Base-by-base conservation (phyloP, 441 rosid species). In the Adansonia grandidieri region DNA sequence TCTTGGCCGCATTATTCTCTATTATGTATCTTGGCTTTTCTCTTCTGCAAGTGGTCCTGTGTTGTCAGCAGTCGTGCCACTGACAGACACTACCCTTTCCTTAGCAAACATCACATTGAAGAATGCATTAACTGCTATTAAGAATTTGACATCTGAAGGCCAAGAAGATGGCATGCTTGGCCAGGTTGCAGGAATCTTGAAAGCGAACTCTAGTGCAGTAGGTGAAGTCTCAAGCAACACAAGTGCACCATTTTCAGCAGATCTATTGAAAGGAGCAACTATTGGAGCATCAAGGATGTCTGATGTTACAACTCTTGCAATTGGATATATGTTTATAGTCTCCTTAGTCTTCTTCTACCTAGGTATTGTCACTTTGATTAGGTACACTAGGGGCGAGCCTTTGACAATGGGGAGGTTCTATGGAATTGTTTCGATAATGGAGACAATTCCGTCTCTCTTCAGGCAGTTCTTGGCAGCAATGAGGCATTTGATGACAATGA, bases 401-500 rank as follows among this genome's bases (percentile, higher is more conserved):
- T 85, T 94, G 84, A 89, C 93, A 22, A 80, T 79, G 80, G 97
- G 98, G 75, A 91, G 98, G 86, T 89, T 92, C 77, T 90, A 89
- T 83, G 98, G 98, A 74, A 85, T 94, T 79, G 91, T 95, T 68
- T 92, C 98, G 6, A 82, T 96, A 81, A 92, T 86, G 44, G 97
- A 92, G 85, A 93, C 96, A 45, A 87, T 96, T 78, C 99, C 98
- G 74, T 96, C 99, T 51, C 92, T 96, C 80, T 75, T 94, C 77
- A 89, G 98, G 82, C 99, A 96, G 86, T 93, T 93, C 85, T 75
- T 92, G 86, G 94, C 96, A 9, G 99, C 99, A 73, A 93, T 93
- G 98, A 94, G 91, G 89, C 98, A 96, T 86, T 88, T 96, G 86
- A 92, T 93, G 99, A 96, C 98, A 47, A 94, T 96, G 99, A 90